These are phyloP conservation scores for Crataegus laevigata DNA, from an alignment of 306 rosid genomes.

Conservation along the genomic window DNA sequence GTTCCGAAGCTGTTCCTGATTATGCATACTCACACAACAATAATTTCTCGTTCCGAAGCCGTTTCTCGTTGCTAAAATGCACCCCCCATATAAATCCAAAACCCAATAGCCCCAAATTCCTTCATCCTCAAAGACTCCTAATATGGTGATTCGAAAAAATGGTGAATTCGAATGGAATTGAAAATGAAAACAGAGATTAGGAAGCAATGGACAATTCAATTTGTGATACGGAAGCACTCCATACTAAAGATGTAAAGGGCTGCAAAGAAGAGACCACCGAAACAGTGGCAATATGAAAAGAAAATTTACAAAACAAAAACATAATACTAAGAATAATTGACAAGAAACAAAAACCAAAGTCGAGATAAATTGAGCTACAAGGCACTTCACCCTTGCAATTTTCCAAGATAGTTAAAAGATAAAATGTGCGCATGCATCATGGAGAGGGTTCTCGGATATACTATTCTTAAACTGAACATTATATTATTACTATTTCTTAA, in stretches of 20 bases:
- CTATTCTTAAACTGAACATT: not conserved
- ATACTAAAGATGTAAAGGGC: conserved; percentile 76
- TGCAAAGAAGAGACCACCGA: conserved; percentile 21
- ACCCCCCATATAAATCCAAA: too few species aligned
- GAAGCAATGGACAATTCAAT: too few species aligned
- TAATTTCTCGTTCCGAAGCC: too few species aligned
- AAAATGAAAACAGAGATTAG: too few species aligned
- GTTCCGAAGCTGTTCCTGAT: too few species aligned
- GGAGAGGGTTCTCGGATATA: conserved; percentile 82
- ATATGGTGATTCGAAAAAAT: conserved; percentile 20
- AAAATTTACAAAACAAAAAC: not conserved
- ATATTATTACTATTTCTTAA: too few species aligned
- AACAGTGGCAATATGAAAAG: not conserved
- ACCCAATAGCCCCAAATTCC: too few species aligned
- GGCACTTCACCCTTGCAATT: conserved; percentile 62
- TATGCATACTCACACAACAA: too few species aligned
- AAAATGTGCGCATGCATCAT: conserved; percentile 83
- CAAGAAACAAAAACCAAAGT: conserved; percentile 11
- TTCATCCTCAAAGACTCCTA: too few species aligned
- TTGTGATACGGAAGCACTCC: conserved; percentile 68
- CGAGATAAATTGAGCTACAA: conserved; percentile 2
- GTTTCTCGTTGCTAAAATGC: too few species aligned
- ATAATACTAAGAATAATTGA: not conserved
- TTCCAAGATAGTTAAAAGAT: conserved; percentile 67
- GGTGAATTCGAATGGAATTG: too few species aligned